Evolutionary conservation across 1,284 basidiomycete genomes (phyloP), one percentile per base, ranked within the genome.

Genomic region (Ustilago nuda): DNA sequence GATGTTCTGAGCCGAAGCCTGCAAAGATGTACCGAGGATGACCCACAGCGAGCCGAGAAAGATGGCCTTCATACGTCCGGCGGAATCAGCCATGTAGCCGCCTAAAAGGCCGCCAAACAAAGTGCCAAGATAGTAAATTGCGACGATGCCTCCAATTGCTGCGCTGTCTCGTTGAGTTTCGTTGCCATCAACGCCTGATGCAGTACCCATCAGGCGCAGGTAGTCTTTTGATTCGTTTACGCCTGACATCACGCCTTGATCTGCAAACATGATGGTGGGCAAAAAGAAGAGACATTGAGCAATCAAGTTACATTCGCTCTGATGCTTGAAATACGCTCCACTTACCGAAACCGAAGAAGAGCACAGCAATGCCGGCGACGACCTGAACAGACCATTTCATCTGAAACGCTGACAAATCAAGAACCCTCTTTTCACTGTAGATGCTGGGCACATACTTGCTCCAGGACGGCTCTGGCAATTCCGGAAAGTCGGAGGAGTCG

Each of bases 381-480:
- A 66, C 36, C 46, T 72, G 69, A 3, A 66, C 69, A 5, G 69
- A 59, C 69, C 69, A 72, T n/a, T 66, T 72, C 63, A 72, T 72
- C 59, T 72, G 69, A 15, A 61, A 57, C 2, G 62, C 62, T 2
- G 55, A 39, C 13, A 72, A 45, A 11, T 72, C 59, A 55, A 72
- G 30, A 8, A 66, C 59, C 5, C 69, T 58, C 52, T 72, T 62
- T n/a, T 72, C 69, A 17, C 33, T 55, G 59, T 72, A 72, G 17
- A 61, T 33, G n/a, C 39, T 45, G 32, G 59, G 69, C 13, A 72
- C 12, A 37, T 45, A 72, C 19, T 62, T 72, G 59, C 56, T 62
- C 69, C 69, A 72, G 35, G 39, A 53, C 4, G 69, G 69, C 41
- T 62, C 69, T 19, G 54, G 19, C 5, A 72, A 45, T 37, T 68